Evolutionary conservation across 1,139 yeast genomes (phyloP).

Genomic region (Kurtzmaniella quercitrusa): DNA sequence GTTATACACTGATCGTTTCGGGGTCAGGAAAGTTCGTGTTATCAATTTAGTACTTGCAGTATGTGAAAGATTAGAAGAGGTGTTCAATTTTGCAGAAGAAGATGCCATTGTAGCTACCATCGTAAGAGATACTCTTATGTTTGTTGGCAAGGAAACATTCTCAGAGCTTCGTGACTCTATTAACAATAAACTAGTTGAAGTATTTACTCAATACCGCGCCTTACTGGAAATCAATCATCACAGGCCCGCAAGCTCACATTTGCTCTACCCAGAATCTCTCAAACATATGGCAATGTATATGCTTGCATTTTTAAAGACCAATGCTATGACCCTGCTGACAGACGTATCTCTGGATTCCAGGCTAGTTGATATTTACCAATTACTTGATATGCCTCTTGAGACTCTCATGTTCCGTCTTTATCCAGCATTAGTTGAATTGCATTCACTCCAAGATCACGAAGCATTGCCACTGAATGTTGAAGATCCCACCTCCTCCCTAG

Average conservation of each 20-base stretch:
- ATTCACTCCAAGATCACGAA: slow-evolving; percentile 56
- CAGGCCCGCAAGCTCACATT: slow-evolving; percentile 45
- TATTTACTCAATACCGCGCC: slow-evolving; percentile 73
- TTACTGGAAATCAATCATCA: slow-evolving; percentile 46
- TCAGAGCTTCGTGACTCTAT: slow-evolving; percentile 60
- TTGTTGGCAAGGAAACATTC: slow-evolving; percentile 58
- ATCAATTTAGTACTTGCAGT: slow-evolving; percentile 81
- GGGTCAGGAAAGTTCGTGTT: slow-evolving; percentile 79
- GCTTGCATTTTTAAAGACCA: slow-evolving; percentile 65
- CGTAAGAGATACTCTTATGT: slow-evolving; percentile 63
- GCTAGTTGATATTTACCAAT: slow-evolving; percentile 51
- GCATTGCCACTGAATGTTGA: slow-evolving; percentile 27
- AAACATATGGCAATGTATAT: slow-evolving; percentile 67
- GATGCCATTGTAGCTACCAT: slow-evolving; percentile 74
- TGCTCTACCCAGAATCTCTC: slow-evolving; percentile 79
- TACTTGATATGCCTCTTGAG: slow-evolving; percentile 55
- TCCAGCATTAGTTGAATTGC: slow-evolving; percentile 77
- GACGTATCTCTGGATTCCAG: slow-evolving; percentile 52
- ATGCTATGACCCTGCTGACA: slow-evolving; percentile 52
- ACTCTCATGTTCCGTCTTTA: slow-evolving; percentile 64
- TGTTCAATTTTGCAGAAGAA: slow-evolving; percentile 80
- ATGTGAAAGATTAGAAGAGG: slow-evolving; percentile 66
- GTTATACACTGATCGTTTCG: slow-evolving; percentile 73
- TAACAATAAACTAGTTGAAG: slow-evolving; percentile 61
- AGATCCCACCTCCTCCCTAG: slow-evolving; percentile 42